These are phyloP conservation scores for Colletotrichum spinosum DNA, from an alignment of 2,329 filamentous ascomycete genomes.

Conservation along the genomic window DNA sequence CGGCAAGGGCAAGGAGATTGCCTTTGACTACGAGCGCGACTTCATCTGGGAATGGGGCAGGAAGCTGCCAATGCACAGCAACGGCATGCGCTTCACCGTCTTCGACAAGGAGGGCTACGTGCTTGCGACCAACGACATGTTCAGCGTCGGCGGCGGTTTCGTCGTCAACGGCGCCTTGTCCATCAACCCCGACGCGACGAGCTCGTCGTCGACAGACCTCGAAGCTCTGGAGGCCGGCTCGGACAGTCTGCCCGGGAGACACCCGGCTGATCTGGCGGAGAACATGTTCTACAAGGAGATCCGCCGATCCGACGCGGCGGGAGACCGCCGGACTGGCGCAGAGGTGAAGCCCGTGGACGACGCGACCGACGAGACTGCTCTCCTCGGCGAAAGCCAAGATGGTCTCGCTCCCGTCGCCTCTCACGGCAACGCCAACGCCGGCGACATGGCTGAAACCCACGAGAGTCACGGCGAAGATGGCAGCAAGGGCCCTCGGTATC, in stretches of 20 bases:
- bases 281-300: constrained; percentile 66
- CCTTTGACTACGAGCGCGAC: constrained; percentile 61
- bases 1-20: constrained; percentile 56
- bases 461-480: constrained; percentile 36
- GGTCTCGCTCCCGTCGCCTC: constrained; percentile 11
- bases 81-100: constrained; percentile 64
- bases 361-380: constrained; percentile 22
- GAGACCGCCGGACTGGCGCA: constrained; percentile 56
- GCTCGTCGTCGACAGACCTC: constrained; percentile 29
- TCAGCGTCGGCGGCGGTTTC: constrained; percentile 64
- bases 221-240: constrained; percentile 36
- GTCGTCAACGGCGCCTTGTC: constrained; percentile 63
- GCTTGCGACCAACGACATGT: constrained; percentile 62
- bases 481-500: constrained; percentile 51
- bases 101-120: constrained; percentile 59
- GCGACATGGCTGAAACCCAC: constrained; percentile 7
- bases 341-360: constrained; percentile 53
- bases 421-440: constrained; percentile 1
- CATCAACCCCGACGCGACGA: constrained; percentile 47
- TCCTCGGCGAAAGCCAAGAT: constrained; percentile 8
- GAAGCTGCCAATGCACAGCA: constrained; percentile 63
- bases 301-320: constrained; percentile 57
- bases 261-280: constrained; percentile 62
- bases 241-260: constrained; percentile 37
- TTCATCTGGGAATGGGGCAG: constrained; percentile 64